Evolutionary conservation across 345 rosid genomes (phyloP).

Genomic region (Dipteronia dyeriana): DNA sequence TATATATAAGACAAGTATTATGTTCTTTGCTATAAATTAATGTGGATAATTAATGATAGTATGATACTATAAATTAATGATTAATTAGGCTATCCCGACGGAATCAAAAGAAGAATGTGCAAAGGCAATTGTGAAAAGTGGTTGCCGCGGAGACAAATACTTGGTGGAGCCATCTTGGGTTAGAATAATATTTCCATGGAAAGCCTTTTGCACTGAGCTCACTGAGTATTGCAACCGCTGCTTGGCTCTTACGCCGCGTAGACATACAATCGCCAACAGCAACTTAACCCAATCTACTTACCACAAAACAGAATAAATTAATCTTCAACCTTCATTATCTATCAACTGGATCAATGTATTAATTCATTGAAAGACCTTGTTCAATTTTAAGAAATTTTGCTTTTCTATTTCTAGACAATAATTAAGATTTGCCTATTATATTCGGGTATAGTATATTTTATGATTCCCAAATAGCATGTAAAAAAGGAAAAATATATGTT

Average conservation of each 20-base stretch:
- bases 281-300: neutral
- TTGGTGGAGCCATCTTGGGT: conserved; percentile 52
- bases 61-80: no score
- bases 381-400: no score
- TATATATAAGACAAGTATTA: no score
- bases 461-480: no score
- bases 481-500: no score
- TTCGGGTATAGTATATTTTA: no score
- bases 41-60: no score
- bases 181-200: conserved; percentile 27
- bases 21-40: no score
- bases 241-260: neutral
- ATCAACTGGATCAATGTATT: no score
- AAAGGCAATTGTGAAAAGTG: conserved; percentile 41
- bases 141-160: conserved; percentile 51
- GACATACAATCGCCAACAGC: neutral
- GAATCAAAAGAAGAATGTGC: conserved; percentile 39
- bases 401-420: no score
- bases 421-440: no score
- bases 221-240: conserved; percentile 16
- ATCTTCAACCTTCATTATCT: neutral
- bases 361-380: no score
- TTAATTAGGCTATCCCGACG: neutral
- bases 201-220: conserved; percentile 31
- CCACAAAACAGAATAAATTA: conserved; percentile 9